These are phyloP conservation scores for Syzygium jambos DNA, from an alignment of 345 rosid species.

Conservation along the genomic window DNA sequence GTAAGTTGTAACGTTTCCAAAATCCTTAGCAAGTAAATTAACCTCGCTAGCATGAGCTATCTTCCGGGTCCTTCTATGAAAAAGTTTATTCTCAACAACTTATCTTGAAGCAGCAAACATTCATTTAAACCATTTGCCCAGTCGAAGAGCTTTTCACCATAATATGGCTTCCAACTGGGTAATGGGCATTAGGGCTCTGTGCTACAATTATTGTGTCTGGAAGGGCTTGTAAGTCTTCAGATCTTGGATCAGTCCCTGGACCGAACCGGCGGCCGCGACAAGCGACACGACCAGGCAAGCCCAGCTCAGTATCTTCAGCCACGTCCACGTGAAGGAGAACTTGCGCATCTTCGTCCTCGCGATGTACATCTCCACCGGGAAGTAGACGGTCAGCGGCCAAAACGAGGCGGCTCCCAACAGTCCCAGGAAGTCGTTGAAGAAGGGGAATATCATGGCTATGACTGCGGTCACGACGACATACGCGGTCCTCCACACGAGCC, in stretches of 20 bases:
- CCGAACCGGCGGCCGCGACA: slow-evolving; percentile 62
- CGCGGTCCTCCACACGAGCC: slow-evolving; percentile 64
- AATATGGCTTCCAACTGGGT: not conserved
- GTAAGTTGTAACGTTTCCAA: not conserved
- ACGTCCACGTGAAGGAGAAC: slow-evolving; percentile 56
- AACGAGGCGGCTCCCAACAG: slow-evolving; percentile 69
- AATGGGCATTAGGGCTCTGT: not conserved
- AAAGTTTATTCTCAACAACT: not conserved
- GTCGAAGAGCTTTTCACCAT: not conserved
- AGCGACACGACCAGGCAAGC: slow-evolving; percentile 51
- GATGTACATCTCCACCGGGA: slow-evolving; percentile 83
- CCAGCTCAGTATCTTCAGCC: slow-evolving; percentile 47
- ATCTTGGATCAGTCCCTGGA: slow-evolving; percentile 47
- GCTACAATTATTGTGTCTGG: slow-evolving; percentile 9
- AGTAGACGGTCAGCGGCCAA: slow-evolving; percentile 86
- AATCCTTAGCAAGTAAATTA: not conserved
- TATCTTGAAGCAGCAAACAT: not conserved
- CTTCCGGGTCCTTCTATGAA: not conserved
- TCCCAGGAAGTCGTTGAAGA: slow-evolving; percentile 82
- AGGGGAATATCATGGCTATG: slow-evolving; percentile 77
- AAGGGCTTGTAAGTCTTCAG: slow-evolving; percentile 71
- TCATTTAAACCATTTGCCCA: not conserved
- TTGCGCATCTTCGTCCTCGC: slow-evolving; percentile 33
- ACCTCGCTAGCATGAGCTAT: not conserved
- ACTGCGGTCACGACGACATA: slow-evolving; percentile 57